These are phyloP conservation scores for Ogataea zsoltii DNA, from an alignment of 805 yeast species.

Conservation along the genomic window DNA sequence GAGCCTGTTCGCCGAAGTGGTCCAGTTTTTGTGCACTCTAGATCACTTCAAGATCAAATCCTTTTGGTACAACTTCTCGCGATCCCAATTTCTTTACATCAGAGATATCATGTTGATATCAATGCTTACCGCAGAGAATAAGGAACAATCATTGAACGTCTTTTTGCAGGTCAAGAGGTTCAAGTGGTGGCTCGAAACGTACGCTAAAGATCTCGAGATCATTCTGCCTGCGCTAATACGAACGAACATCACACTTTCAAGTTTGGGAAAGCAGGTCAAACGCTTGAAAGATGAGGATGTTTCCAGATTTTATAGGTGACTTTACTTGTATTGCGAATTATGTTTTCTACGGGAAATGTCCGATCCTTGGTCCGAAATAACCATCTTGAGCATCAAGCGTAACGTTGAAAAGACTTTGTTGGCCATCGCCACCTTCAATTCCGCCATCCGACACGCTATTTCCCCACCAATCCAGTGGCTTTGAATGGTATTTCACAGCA, in stretches of 20 bases:
- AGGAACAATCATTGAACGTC: conserved; percentile 8
- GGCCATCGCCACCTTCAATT: conserved; percentile 18
- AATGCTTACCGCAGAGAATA: conserved; percentile 11
- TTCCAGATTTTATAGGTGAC: conserved; percentile 5
- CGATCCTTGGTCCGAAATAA: conserved; percentile 12
- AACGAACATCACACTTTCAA: conserved; percentile 11
- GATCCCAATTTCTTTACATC: conserved; percentile 10
- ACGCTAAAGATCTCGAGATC: conserved; percentile 10
- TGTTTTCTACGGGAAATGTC: conserved; percentile 1
- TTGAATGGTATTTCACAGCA: conserved; percentile 43
- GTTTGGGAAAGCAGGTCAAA: conserved; percentile 12
- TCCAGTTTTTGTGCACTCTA: conserved; percentile 1
- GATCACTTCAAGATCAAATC: conserved; percentile 6
- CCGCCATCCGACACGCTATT: conserved; percentile 36
- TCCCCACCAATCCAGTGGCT: conserved; percentile 66
- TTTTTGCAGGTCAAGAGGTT: conserved; percentile 8
- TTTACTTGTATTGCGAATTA: not conserved
- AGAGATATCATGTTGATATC: conserved; percentile 10
- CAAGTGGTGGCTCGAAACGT: conserved; percentile 11
- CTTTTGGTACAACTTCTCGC: conserved; percentile 12
- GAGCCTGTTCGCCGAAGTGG: conserved; percentile 3
- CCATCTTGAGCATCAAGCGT: conserved; percentile 10
- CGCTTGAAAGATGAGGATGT: conserved; percentile 4
- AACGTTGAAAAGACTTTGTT: conserved; percentile 4
- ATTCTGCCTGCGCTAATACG: conserved; percentile 9